Conservation (phyloP, 2,329 filamentous ascomycete species). For the Diaporthe longicolla region DNA sequence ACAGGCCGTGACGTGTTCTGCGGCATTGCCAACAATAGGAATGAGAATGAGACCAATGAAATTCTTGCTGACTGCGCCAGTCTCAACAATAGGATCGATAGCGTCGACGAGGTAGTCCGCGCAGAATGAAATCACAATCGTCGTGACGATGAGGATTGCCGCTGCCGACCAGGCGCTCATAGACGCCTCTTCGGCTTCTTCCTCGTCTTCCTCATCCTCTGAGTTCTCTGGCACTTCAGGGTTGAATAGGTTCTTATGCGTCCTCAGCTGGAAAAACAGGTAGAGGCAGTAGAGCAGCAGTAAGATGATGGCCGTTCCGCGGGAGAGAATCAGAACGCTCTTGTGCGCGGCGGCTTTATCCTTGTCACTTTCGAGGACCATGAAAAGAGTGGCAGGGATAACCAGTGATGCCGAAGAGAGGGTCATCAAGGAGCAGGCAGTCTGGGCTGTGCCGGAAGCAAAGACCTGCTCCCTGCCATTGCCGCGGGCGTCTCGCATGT, state of each 20-base stretch:
- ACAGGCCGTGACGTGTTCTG: constrained; percentile 85
- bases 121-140: constrained; percentile 78
- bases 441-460: constrained; percentile 82
- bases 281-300: constrained; percentile 82
- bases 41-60: constrained; percentile 86
- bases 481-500: constrained; percentile 70
- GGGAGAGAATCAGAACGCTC: constrained; percentile 80
- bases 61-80: constrained; percentile 80
- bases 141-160: constrained; percentile 77
- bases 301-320: constrained; percentile 82
- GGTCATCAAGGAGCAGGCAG: constrained; percentile 81
- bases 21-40: constrained; percentile 84
- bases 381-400: constrained; percentile 74
- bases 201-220: constrained; percentile 55
- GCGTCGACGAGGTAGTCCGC: constrained; percentile 81
- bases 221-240: constrained; percentile 56
- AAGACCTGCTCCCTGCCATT: constrained; percentile 77
- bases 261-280: constrained; percentile 82
- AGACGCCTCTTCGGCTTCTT: constrained; percentile 60
- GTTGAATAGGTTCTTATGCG: constrained; percentile 81
- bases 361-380: constrained; percentile 46
- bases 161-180: constrained; percentile 75
- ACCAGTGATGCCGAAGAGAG: constrained; percentile 83
- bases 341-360: constrained; percentile 55
- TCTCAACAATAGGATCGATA: constrained; percentile 75